phyloP scores from a whole-genome alignment of 163 green algal species.

The Coccomyxa subellipsoidea region DNA sequence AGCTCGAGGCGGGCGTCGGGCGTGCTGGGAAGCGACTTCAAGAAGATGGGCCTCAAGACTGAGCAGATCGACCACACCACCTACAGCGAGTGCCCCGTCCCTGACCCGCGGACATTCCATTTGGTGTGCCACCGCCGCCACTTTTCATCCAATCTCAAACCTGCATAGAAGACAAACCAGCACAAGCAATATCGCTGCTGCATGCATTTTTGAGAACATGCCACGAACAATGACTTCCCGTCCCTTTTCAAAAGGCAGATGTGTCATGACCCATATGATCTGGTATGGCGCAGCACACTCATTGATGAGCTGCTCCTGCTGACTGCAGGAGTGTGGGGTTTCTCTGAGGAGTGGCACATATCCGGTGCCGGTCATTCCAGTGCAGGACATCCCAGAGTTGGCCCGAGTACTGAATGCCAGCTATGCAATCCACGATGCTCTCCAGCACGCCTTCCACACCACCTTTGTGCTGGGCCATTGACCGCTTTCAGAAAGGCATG shows the following conservation, averaged over 20 bases:
- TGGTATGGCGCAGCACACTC: too few species aligned
- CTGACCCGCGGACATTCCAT: background rate
- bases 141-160: background rate
- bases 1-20: background rate
- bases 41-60: background rate
- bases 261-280: too few species aligned
- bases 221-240: too few species aligned
- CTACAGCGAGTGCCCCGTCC: background rate
- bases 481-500: background rate
- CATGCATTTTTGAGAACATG: too few species aligned
- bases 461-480: conserved; percentile 1
- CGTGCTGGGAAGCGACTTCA: background rate
- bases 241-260: too few species aligned
- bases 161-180: background rate
- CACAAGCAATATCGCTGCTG: background rate
- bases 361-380: background rate
- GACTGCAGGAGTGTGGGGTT: background rate
- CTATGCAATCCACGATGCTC: background rate
- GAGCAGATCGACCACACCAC: background rate
- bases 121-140: background rate
- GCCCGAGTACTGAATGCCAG: background rate
- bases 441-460: conserved; percentile 8
- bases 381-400: background rate
- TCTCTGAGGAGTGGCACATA: background rate
- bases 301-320: background rate